A percentile compares a stretch with the other conserved stretches of the same genome.
Evolutionary conservation across 306 rosid genomes (phyloP).

Genomic region (Vigna trinervia): DNA sequence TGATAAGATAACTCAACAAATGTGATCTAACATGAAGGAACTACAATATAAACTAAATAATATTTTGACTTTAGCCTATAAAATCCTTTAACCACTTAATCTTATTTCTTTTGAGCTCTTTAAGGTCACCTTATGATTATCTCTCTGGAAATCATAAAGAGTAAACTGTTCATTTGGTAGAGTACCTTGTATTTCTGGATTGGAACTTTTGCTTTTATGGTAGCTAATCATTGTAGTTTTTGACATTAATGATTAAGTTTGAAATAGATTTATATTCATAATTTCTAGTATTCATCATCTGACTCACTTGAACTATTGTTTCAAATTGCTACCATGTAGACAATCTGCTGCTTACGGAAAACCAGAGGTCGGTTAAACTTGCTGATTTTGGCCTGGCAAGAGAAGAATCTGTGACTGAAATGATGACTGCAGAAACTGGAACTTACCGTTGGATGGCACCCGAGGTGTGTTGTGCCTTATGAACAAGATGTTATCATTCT

Average conservation of each 20-base stretch:
- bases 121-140: neutral
- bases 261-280: conserved; percentile 42
- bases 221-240: conserved; percentile 28
- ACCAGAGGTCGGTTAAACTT: conserved; percentile 79
- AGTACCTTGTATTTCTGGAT: conserved; percentile 6
- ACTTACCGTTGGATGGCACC: conserved; percentile 97
- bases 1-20: too few species aligned
- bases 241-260: conserved; percentile 9
- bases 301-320: neutral
- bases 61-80: too few species aligned
- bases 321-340: conserved; percentile 52
- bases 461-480: conserved; percentile 62
- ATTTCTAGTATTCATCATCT: neutral
- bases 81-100: too few species aligned
- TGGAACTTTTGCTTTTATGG: conserved; percentile 64
- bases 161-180: neutral
- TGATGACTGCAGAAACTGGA: conserved; percentile 96
- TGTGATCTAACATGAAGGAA: too few species aligned
- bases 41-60: too few species aligned
- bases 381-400: conserved; percentile 93
- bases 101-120: too few species aligned
- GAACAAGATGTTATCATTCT: neutral
- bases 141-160: neutral
- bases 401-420: conserved; percentile 88
- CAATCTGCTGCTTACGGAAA: conserved; percentile 82